These are phyloP conservation scores for Plenodomus tracheiphilus DNA, from an alignment of 2,329 filamentous ascomycete species.

Conservation along the genomic window DNA sequence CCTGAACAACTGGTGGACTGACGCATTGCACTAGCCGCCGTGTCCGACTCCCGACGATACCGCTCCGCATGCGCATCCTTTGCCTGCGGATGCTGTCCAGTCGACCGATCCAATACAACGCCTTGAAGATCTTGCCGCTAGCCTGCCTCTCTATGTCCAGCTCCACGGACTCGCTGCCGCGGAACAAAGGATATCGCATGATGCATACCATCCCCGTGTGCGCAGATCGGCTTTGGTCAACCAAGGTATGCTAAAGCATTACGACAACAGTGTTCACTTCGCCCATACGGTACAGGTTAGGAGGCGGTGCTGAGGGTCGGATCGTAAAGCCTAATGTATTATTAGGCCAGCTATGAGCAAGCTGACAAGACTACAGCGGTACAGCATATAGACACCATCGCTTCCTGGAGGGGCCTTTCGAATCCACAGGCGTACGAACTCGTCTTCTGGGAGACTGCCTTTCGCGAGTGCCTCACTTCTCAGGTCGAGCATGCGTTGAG, in stretches of 20 bases:
- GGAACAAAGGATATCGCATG: constrained; percentile 5
- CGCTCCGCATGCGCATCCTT: constrained; percentile 22
- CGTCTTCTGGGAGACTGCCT: constrained; percentile 34
- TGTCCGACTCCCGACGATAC: not conserved
- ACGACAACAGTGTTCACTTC: no score
- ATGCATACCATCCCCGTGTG: constrained; percentile 25
- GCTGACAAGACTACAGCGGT: constrained; percentile 11
- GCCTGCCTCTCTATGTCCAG: constrained; percentile 16
- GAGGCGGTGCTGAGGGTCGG: no score
- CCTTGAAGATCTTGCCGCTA: constrained; percentile 9
- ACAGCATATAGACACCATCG: constrained; percentile 39
- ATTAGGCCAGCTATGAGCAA: no score
- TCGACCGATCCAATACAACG: not conserved
- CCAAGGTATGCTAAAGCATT: constrained; percentile 12
- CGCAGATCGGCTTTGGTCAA: constrained; percentile 21
- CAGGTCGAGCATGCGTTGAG: constrained; percentile 22
- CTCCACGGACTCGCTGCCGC: constrained; percentile 18
- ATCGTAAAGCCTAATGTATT: no score
- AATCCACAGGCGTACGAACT: constrained; percentile 34
- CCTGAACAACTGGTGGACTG: not conserved
- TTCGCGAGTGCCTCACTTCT: constrained; percentile 24
- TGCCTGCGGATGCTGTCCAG: not conserved
- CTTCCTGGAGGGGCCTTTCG: constrained; percentile 43
- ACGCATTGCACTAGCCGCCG: constrained; percentile 7
- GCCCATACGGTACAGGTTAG: no score